A percentile compares a stretch with the other conserved stretches of the same genome.
Conservation (phyloP, 495 filamentous ascomycete genomes). For the Lichenothelia convexa region DNA sequence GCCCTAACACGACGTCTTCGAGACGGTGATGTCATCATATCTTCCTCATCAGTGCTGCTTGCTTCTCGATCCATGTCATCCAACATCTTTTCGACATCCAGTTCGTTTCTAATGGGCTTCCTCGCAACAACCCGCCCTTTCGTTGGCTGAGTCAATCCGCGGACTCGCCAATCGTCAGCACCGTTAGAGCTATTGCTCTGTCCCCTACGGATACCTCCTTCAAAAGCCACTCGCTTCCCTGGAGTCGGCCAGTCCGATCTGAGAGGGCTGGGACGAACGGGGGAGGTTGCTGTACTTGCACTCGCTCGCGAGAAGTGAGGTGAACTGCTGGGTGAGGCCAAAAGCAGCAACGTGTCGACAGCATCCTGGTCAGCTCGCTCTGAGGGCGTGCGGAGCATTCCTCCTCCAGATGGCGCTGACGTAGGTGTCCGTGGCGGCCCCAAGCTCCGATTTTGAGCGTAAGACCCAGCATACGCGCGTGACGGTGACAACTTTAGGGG, state of each 20-base stretch:
- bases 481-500: constrained; percentile 7
- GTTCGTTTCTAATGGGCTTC: too few species aligned
- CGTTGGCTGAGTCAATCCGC: too few species aligned
- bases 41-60: too few species aligned
- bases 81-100: too few species aligned
- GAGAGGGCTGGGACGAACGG: constrained; percentile 8
- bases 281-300: constrained; percentile 2
- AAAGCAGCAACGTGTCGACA: constrained; percentile 71
- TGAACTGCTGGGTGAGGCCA: constrained; percentile 71
- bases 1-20: too few species aligned
- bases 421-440: constrained; percentile 8
- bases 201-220: too few species aligned
- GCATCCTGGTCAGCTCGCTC: constrained; percentile 69
- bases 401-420: not conserved
- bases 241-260: constrained; percentile 5
- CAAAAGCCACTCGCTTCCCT: constrained; percentile 13
- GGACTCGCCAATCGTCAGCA: too few species aligned
- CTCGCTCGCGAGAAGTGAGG: constrained; percentile 13
- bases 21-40: too few species aligned
- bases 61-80: too few species aligned
- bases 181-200: too few species aligned
- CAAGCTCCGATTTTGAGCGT: constrained; percentile 4
- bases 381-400: constrained; percentile 26
- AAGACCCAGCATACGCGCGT: not conserved
- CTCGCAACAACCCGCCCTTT: too few species aligned